Percentiles rank a stretch among this genome's conserved stretches.
Conservation (phyloP, 306 rosid genomes). For the Cyclanthera cordifolia region DNA sequence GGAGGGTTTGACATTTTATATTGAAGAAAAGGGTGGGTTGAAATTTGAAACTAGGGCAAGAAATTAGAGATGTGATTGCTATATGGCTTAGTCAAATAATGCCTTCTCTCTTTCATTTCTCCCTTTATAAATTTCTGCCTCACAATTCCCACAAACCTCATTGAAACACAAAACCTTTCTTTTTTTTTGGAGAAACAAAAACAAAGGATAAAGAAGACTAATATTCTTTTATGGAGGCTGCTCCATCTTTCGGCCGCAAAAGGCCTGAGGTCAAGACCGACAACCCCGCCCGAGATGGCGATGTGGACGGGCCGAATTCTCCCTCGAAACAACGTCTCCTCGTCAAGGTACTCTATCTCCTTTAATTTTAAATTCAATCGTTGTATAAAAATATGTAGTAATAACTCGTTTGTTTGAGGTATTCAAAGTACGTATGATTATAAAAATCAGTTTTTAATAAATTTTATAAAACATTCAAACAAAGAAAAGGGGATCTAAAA, state of each 20-base stretch:
- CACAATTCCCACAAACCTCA: not conserved
- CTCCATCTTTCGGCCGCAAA: not conserved
- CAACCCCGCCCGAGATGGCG: not conserved
- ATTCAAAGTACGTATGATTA: too few species aligned
- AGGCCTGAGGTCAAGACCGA: not conserved
- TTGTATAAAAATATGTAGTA: too few species aligned
- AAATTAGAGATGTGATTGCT: not conserved
- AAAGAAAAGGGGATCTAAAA: too few species aligned
- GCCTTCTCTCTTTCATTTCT: not conserved
- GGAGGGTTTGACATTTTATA: slow-evolving; percentile 6
- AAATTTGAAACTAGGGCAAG: not conserved
- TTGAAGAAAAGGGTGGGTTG: not conserved
- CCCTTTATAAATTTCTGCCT: not conserved
- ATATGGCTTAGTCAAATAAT: not conserved
- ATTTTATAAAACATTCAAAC: too few species aligned
- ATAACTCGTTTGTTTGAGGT: too few species aligned
- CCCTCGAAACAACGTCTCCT: not conserved
- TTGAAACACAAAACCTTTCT: not conserved
- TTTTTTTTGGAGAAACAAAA: too few species aligned
- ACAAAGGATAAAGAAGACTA: not conserved
- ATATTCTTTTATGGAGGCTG: slow-evolving; percentile 7
- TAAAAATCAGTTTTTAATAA: too few species aligned
- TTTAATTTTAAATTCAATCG: not conserved
- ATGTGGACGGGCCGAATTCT: not conserved
- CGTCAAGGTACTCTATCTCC: not conserved